phyloP scores from a whole-genome alignment of 1,284 basidiomycete genomes.

The Cryptococcus sp. region DNA sequence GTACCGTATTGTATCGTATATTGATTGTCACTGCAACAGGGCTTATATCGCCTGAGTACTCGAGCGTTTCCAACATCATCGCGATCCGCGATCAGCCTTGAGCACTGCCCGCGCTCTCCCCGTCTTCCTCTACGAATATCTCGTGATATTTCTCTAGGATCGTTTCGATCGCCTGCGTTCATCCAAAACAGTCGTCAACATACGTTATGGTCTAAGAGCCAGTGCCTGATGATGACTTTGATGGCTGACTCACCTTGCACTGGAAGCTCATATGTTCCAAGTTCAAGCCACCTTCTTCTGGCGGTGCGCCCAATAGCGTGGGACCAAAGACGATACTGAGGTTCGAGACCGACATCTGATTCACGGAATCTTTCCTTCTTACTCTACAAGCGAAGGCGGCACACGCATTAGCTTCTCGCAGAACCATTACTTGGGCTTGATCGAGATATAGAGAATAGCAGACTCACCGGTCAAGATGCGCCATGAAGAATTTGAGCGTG shows the following conservation, averaged over 20 bases:
- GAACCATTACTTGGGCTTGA: too few species aligned
- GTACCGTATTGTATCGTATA: too few species aligned
- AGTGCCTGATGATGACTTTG: neutral
- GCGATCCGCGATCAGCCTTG: too few species aligned
- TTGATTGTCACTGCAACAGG: too few species aligned
- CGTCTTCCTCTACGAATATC: constrained; percentile 75
- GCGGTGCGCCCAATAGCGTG: constrained; percentile 74
- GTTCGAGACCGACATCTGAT: constrained; percentile 93
- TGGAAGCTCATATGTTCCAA: constrained; percentile 66
- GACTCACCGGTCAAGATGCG: constrained; percentile 80
- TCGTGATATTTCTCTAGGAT: constrained; percentile 82
- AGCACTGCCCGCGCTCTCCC: constrained; percentile 6
- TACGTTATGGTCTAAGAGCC: too few species aligned
- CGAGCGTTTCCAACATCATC: too few species aligned
- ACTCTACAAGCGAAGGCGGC: constrained; percentile 59
- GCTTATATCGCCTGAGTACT: too few species aligned
- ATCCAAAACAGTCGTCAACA: neutral
- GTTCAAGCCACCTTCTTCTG: constrained; percentile 55
- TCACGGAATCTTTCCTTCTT: constrained; percentile 69
- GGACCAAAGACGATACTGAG: constrained; percentile 97
- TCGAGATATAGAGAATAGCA: neutral
- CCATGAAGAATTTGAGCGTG: constrained; percentile 93
- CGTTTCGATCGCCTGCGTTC: constrained; percentile 72
- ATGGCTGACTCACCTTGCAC: constrained; percentile 60
- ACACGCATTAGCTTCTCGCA: neutral